Evolutionary conservation across 2,329 filamentous ascomycete species (phyloP).

Genomic region (Arthrobotrys pseudoclavata): DNA sequence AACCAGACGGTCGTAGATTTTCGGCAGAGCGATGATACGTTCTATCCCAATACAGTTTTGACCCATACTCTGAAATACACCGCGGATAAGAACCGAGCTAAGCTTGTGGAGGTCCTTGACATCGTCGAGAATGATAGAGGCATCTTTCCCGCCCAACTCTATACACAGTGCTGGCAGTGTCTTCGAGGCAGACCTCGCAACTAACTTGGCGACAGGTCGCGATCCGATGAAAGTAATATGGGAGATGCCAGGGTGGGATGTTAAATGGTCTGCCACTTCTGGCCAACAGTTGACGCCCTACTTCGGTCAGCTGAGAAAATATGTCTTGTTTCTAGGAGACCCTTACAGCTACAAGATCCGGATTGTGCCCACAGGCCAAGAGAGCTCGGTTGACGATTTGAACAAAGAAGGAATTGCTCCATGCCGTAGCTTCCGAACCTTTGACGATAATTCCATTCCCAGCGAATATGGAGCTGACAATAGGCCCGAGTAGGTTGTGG

Average conservation of each 20-base stretch:
- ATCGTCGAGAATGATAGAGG: conserved; percentile 89
- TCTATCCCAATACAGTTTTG: conserved; percentile 99
- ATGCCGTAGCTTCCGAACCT: conserved; percentile 93
- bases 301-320: background rate
- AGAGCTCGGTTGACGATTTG: conserved; percentile 84
- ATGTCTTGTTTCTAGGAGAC: background rate
- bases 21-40: conserved; percentile 84
- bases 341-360: conserved; percentile 78
- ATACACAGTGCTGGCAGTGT: conserved; percentile 88
- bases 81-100: conserved; percentile 85
- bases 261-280: conserved; percentile 81
- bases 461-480: conserved; percentile 90
- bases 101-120: conserved; percentile 78
- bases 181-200: conserved; percentile 87
- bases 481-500: conserved; percentile 91
- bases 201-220: conserved; percentile 84
- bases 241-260: conserved; percentile 83
- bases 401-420: conserved; percentile 87
- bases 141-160: conserved; percentile 95
- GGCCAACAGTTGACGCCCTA: conserved; percentile 83
- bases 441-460: conserved; percentile 95
- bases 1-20: conserved; percentile 81
- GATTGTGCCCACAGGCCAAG: conserved; percentile 83
- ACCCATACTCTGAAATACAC: conserved; percentile 92
- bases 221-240: conserved; percentile 98